Evolutionary conservation across 2,329 filamentous ascomycete genomes (phyloP).

Genomic region (Chaetomium sp.): DNA sequence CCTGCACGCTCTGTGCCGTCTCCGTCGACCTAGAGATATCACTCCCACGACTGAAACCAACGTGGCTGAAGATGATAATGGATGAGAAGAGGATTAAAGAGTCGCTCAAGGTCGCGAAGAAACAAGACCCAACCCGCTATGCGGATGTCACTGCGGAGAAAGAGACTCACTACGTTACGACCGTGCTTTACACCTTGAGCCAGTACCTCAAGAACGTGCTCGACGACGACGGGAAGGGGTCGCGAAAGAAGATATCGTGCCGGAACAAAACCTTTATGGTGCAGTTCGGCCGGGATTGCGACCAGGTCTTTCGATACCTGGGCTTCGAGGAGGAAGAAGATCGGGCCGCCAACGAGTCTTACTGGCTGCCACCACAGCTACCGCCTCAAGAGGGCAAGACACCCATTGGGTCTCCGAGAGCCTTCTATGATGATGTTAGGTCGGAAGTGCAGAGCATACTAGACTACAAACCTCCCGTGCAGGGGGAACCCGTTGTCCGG

Average conservation of each 20-base stretch:
- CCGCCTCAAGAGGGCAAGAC: slow-evolving; percentile 32
- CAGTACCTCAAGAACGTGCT: slow-evolving; percentile 47
- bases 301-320: slow-evolving; percentile 42
- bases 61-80: slow-evolving; percentile 38
- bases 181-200: slow-evolving; percentile 41
- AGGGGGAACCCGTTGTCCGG: slow-evolving; percentile 13
- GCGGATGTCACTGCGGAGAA: slow-evolving; percentile 29
- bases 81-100: slow-evolving; percentile 39
- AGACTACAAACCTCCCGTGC: slow-evolving; percentile 26
- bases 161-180: slow-evolving; percentile 33
- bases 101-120: slow-evolving; percentile 28
- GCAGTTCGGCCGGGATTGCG: slow-evolving; percentile 46
- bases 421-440: slow-evolving; percentile 44
- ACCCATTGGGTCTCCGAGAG: slow-evolving; percentile 36
- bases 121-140: slow-evolving; percentile 44
- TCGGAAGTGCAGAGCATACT: slow-evolving; percentile 40
- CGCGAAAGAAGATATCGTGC: slow-evolving; percentile 42
- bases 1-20: slow-evolving; percentile 40
- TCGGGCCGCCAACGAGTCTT: slow-evolving; percentile 34
- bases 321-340: slow-evolving; percentile 41
- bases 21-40: slow-evolving; percentile 43
- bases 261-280: slow-evolving; percentile 52
- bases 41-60: slow-evolving; percentile 39
- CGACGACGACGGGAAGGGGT: slow-evolving; percentile 29
- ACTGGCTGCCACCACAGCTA: slow-evolving; percentile 31